Conservation (phyloP, 2,329 filamentous ascomycete genomes). For the Xylaria sp. region DNA sequence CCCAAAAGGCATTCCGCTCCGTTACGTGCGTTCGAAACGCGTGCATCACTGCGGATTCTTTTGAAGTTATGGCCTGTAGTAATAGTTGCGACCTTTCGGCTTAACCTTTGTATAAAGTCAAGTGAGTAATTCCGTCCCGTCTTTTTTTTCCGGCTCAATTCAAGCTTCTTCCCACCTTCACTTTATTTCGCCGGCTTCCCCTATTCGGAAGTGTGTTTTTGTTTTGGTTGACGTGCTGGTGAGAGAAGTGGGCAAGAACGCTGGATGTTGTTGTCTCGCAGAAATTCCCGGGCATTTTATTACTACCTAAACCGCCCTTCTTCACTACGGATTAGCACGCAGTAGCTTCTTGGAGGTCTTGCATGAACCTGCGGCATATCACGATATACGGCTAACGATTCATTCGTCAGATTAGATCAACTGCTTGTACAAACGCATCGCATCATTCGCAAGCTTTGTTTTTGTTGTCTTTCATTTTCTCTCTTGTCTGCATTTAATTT, state of each 20-base stretch:
- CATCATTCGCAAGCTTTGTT: constrained; percentile 17
- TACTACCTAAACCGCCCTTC: neutral
- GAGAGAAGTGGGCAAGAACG: neutral
- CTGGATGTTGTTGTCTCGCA: neutral
- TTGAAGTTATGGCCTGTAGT: constrained; percentile 27
- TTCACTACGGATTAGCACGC: neutral
- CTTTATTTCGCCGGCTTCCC: neutral
- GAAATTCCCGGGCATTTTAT: neutral
- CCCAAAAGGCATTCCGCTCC: neutral
- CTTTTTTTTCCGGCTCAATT: constrained; percentile 7
- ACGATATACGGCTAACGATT: constrained; percentile 17
- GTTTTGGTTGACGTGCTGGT: neutral
- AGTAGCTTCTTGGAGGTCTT: neutral
- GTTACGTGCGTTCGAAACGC: constrained; percentile 3
- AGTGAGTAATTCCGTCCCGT: constrained; percentile 18
- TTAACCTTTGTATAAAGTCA: constrained; percentile 28
- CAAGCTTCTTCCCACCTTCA: neutral
- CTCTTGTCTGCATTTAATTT: constrained; percentile 30
- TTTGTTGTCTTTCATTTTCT: constrained; percentile 16
- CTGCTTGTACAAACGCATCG: constrained; percentile 16
- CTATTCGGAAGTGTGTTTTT: neutral
- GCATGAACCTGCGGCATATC: neutral
- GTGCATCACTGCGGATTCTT: constrained; percentile 3
- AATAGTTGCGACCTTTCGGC: constrained; percentile 18
- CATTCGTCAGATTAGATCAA: neutral